Conservation (phyloP, 495 filamentous ascomycete genomes). For the Aspergillus homomorphus region DNA sequence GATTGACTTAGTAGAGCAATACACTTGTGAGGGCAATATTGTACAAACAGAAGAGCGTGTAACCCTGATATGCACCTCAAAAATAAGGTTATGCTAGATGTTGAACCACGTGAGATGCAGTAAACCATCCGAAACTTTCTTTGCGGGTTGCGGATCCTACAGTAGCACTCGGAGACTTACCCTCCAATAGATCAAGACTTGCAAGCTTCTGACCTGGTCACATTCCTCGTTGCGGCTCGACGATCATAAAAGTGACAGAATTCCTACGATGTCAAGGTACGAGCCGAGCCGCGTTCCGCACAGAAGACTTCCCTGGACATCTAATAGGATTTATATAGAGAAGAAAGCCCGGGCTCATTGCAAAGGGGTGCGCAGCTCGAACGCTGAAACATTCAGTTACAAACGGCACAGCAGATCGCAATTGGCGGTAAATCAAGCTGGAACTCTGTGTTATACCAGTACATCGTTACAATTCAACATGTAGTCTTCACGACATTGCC, state of each 20-base stretch:
- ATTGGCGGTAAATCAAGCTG: not conserved
- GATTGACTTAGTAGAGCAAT: not conserved
- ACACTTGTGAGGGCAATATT: not conserved
- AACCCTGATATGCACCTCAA: not conserved
- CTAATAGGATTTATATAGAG: too few relatives aligned
- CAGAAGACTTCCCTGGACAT: too few relatives aligned
- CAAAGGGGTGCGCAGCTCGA: too few relatives aligned
- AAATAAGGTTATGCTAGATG: conserved; percentile 3
- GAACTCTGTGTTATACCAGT: not conserved
- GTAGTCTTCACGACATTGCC: not conserved
- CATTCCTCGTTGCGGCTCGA: not conserved
- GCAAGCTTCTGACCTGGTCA: not conserved
- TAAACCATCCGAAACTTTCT: not conserved
- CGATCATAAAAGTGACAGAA: not conserved
- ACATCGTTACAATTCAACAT: not conserved
- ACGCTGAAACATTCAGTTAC: too few relatives aligned
- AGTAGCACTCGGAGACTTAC: not conserved
- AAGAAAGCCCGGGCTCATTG: too few relatives aligned
- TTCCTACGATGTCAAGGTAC: not conserved
- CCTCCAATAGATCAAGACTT: not conserved
- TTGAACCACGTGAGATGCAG: not conserved
- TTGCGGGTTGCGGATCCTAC: not conserved
- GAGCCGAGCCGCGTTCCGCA: not conserved
- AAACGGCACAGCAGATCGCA: too few relatives aligned
- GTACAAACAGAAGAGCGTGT: not conserved